These are phyloP conservation scores for Chlorella vulgaris DNA, from an alignment of 139 green algal genomes.

Conservation along the genomic window DNA sequence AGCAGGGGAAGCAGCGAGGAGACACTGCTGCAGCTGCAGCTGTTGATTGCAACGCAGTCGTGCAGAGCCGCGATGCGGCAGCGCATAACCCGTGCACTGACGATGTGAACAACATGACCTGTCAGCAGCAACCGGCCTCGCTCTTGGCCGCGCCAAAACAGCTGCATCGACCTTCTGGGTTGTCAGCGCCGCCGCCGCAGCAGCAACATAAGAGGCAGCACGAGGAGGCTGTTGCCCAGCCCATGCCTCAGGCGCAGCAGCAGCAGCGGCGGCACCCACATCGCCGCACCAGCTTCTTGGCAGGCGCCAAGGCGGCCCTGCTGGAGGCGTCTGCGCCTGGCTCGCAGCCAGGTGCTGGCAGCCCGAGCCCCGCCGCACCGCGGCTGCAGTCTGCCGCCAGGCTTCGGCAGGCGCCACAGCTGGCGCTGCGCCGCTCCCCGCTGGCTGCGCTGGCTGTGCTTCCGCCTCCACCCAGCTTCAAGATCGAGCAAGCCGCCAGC, in stretches of 20 bases:
- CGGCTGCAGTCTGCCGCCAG: background rate
- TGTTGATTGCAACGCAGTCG: background rate
- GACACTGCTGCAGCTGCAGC: too few relatives aligned
- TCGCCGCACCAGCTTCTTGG: conserved; percentile 8
- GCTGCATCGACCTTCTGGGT: too few relatives aligned
- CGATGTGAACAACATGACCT: too few relatives aligned
- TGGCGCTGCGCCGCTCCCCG: conserved; percentile 11
- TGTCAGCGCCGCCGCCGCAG: background rate
- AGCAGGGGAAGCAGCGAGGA: too few relatives aligned
- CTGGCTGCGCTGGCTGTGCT: background rate
- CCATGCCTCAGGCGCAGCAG: background rate
- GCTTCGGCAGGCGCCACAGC: background rate
- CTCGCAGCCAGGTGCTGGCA: background rate
- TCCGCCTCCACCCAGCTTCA: background rate
- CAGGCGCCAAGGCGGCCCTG: conserved; percentile 9
- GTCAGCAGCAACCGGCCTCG: too few relatives aligned
- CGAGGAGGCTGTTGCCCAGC: background rate
- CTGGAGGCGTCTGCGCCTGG: background rate
- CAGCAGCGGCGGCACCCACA: background rate
- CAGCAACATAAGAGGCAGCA: background rate
- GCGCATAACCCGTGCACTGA: too few relatives aligned
- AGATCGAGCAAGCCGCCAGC: too few relatives aligned
- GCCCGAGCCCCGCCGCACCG: background rate
- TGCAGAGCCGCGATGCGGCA: too few relatives aligned
- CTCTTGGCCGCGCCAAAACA: too few relatives aligned